Evolutionary conservation across 208 protist genomes (phyloP), one percentile per base, ranked within the genome.

Genomic region (Crithidia expoeki): DNA sequence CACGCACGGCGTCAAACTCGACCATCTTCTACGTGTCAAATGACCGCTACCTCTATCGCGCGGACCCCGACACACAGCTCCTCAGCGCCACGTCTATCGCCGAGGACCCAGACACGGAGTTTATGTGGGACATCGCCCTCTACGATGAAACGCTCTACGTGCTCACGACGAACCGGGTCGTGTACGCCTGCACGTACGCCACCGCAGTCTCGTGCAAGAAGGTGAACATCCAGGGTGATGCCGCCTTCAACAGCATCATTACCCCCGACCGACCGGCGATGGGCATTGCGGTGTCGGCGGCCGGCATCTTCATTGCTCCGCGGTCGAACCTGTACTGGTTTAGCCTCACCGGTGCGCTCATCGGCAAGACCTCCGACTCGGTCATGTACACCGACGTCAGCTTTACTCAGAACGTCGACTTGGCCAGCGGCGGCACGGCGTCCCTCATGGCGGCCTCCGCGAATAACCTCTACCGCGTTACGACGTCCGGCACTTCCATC

Each of bases 121-220:
- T 44, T 28, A 66, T 81, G 19, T 77, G 53, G 25, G 81, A 70
- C 57, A 55, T 86, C 28, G 33, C 55, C 47, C n/a, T 83, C 10
- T 72, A 77, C 64, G 23, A 64, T 25, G 52, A 47, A 44, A 56
- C 1, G 14, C 42, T 86, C n/a, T 86, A 86, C 59, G 32, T 77
- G 23, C 57, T 78, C 30, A 75, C 60, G n/a, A 55, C 44, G 28
- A 28, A 46, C 27, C 51, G 68, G 21, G 19, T 25, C 28, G 61
- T 86, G 2, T 80, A 68, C 59, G 27, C 10, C 14, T 86, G 81
- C 58, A 21, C n/a, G 30, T 69, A 80, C 34, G 34, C 16, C 38
- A 55, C 19, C 44, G 47, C 50, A 14, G 64, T 38, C 4, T 38
- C 49, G 23, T 67, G 53, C 28, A 46, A 17, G 11, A 17, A 64